phyloP scores from a whole-genome alignment of 2,329 filamentous ascomycete species.

The Pseudocercospora vitis region DNA sequence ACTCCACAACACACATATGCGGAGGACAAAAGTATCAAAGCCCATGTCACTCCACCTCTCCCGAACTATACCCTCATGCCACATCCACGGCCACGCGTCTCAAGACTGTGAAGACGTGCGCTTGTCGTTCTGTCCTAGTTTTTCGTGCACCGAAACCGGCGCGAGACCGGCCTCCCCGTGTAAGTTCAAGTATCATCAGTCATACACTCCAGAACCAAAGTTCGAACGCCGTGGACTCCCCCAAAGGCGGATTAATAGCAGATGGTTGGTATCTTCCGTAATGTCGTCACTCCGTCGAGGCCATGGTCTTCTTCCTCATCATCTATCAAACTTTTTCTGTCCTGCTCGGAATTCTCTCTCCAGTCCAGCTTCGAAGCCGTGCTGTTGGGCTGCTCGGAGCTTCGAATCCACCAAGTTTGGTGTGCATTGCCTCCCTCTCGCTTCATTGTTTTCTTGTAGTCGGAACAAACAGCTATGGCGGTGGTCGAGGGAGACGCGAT shows the following conservation, averaged over 20 bases:
- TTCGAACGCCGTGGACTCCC: background rate
- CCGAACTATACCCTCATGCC: background rate
- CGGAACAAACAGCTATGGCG: no score
- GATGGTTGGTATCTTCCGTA: background rate
- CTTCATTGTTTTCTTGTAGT: background rate
- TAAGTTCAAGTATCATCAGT: background rate
- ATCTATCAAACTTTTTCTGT: background rate
- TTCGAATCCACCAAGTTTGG: background rate
- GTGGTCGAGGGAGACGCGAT: no score
- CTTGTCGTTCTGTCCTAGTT: slow-evolving; percentile 4
- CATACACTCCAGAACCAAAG: background rate
- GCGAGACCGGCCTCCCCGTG: slow-evolving; percentile 3
- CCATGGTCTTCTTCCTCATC: background rate
- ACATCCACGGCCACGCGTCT: no score
- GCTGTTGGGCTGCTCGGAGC: slow-evolving; percentile 2
- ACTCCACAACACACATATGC: background rate
- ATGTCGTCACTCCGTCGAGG: background rate
- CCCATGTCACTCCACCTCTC: background rate
- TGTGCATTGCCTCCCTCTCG: no score
- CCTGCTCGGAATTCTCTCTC: background rate
- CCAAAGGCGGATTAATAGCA: background rate
- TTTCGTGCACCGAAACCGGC: slow-evolving; percentile 5
- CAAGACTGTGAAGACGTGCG: no score
- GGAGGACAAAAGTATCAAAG: background rate
- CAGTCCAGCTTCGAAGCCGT: slow-evolving; percentile 3